Evolutionary conservation across 306 rosid genomes (phyloP).

Genomic region (Pueraria montana): DNA sequence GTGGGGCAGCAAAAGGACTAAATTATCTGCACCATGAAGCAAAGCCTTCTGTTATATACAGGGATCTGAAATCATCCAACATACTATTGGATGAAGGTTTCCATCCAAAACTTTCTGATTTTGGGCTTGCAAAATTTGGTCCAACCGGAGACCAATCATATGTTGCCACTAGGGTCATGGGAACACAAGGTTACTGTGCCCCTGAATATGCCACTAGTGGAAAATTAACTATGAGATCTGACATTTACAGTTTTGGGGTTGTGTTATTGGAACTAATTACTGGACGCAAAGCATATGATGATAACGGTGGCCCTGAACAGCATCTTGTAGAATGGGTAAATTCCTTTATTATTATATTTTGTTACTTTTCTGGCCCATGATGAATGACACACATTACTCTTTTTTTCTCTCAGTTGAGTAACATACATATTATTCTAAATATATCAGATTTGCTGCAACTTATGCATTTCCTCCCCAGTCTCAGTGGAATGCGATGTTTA

Average conservation of each 20-base stretch:
- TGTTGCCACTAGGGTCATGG: conserved; percentile 84
- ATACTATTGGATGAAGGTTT: conserved; percentile 66
- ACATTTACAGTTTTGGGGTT: conserved; percentile 80
- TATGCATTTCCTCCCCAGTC: not conserved
- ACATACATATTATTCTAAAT: not conserved
- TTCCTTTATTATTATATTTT: not conserved
- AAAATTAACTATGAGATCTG: conserved; percentile 69
- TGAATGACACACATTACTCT: conserved; percentile 35
- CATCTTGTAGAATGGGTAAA: conserved; percentile 69
- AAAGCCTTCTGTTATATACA: conserved; percentile 70
- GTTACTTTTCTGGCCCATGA: conserved; percentile 1
- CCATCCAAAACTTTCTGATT: conserved; percentile 75
- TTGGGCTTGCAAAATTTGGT: conserved; percentile 80
- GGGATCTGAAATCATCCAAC: conserved; percentile 76
- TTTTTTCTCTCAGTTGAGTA: not conserved
- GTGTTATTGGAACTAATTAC: conserved; percentile 75
- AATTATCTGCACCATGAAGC: conserved; percentile 73
- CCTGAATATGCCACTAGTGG: conserved; percentile 80
- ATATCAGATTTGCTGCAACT: conserved; percentile 11
- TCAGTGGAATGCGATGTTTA: conserved; percentile 4
- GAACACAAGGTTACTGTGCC: conserved; percentile 83
- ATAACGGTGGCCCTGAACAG: conserved; percentile 44
- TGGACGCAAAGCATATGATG: conserved; percentile 69
- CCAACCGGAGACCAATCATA: conserved; percentile 72
- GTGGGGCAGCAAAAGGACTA: conserved; percentile 77